Conservation (phyloP, 1,284 basidiomycete genomes). For the Trametes versicolor region DNA sequence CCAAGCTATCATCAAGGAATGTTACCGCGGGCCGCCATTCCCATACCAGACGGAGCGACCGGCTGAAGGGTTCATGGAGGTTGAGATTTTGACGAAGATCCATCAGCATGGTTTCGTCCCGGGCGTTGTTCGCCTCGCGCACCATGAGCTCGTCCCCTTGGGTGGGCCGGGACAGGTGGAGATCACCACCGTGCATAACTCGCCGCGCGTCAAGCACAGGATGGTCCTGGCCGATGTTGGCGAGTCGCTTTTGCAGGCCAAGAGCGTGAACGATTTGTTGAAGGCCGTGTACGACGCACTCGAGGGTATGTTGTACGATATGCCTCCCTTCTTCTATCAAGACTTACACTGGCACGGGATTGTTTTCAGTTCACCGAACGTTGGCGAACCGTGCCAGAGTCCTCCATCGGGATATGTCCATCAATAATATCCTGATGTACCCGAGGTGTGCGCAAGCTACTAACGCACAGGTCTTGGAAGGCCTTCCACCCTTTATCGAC, state of each 20-base stretch:
- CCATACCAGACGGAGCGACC: neutral
- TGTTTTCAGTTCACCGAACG: slow-evolving; percentile 11
- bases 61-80: neutral
- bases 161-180: neutral
- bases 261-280: slow-evolving; percentile 16
- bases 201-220: slow-evolving; percentile 4
- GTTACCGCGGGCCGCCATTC: neutral
- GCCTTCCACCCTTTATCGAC: slow-evolving; percentile 6
- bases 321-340: neutral
- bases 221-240: slow-evolving; percentile 17
- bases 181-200: neutral
- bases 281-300: slow-evolving; percentile 14
- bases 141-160: slow-evolving; percentile 1
- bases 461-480: neutral
- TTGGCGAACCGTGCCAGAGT: neutral
- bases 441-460: slow-evolving; percentile 6
- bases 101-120: slow-evolving; percentile 14
- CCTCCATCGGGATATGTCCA: slow-evolving; percentile 24
- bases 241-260: neutral
- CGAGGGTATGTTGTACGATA: slow-evolving; percentile 4
- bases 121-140: slow-evolving; percentile 15
- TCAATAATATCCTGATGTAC: slow-evolving; percentile 24
- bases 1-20: slow-evolving; percentile 22
- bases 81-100: slow-evolving; percentile 9
- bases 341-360: neutral